A percentile compares a stretch with the other conserved stretches of the same genome.
phyloP scores from a whole-genome alignment of 768 basidiomycete genomes.

The Panus rudis region DNA sequence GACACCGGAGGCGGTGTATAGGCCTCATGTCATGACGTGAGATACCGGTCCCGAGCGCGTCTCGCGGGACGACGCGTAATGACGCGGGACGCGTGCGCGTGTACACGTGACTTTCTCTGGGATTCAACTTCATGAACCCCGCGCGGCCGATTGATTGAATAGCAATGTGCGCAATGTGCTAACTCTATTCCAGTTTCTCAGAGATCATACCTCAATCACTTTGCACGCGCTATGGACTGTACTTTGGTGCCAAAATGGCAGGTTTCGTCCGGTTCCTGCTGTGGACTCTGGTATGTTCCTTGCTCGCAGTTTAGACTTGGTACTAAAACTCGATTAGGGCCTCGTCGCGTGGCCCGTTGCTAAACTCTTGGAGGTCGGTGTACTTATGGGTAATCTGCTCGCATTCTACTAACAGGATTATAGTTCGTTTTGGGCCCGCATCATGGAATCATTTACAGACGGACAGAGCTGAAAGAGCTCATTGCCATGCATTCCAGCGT shows the following conservation, averaged over 20 bases:
- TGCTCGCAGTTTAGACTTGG: neutral
- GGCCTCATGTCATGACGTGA: conserved; percentile 6
- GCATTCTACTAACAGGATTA: neutral
- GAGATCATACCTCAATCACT: conserved; percentile 91
- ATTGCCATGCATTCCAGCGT: conserved; percentile 81
- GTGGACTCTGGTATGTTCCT: conserved; percentile 49
- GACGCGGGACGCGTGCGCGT: too few relatives aligned
- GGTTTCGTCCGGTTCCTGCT: conserved; percentile 61
- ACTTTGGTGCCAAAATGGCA: conserved; percentile 84
- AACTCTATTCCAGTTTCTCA: conserved; percentile 67
- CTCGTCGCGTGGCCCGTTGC: conserved; percentile 82
- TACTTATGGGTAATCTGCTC: neutral
- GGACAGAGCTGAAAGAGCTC: conserved; percentile 78
- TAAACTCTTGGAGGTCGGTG: conserved; percentile 48
- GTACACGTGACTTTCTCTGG: too few relatives aligned
- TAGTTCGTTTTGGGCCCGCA: conserved; percentile 72
- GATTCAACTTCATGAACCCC: too few relatives aligned
- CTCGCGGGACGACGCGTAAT: too few relatives aligned
- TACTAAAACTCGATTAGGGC: conserved; percentile 35
- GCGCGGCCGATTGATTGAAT: too few relatives aligned
- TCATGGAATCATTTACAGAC: conserved; percentile 87
- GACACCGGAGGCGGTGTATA: neutral
- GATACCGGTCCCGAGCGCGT: too few relatives aligned
- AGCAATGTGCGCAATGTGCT: too few relatives aligned
- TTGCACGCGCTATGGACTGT: conserved; percentile 87